A percentile compares a stretch with the other conserved stretches of the same genome.
Conservation (phyloP, 192 early-diverging fungal genomes). For the Umbelopsis vinacea region DNA sequence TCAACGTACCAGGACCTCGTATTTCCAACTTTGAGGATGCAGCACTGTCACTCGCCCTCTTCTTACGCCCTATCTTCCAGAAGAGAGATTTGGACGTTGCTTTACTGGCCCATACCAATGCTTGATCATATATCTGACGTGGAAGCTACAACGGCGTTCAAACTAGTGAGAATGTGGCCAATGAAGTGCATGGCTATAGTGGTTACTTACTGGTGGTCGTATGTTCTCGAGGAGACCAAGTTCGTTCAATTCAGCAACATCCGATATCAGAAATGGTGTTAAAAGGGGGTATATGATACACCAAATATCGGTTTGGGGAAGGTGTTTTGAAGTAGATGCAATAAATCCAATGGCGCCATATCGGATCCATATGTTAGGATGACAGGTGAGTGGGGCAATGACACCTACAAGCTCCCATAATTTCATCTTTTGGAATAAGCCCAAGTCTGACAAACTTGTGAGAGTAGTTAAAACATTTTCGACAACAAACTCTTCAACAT, state of each 20-base stretch:
- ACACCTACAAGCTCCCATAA: constrained; percentile 75
- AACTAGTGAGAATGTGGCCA: constrained; percentile 3
- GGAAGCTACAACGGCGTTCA: constrained; percentile 35
- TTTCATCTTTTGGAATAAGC: constrained; percentile 75
- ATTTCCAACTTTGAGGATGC: constrained; percentile 20
- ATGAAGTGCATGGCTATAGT: neutral
- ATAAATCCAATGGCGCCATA: constrained; percentile 77
- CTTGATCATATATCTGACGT: constrained; percentile 64
- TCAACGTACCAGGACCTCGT: neutral
- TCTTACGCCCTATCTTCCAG: constrained; percentile 57
- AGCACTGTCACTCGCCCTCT: neutral
- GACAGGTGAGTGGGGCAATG: constrained; percentile 75
- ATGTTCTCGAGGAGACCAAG: constrained; percentile 64
- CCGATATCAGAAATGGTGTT: constrained; percentile 66
- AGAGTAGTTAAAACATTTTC: constrained; percentile 87
- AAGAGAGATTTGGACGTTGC: constrained; percentile 48
- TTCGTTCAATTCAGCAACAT: constrained; percentile 69
- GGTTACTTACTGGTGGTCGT: constrained; percentile 60
- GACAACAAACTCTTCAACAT: constrained; percentile 91
- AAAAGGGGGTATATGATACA: constrained; percentile 79
- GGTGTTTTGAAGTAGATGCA: constrained; percentile 58
- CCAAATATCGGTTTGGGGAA: constrained; percentile 74
- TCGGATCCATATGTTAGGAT: constrained; percentile 83
- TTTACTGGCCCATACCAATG: constrained; percentile 57
- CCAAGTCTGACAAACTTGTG: constrained; percentile 75